Conservation (phyloP, 2,329 filamentous ascomycete genomes). For the Whalleya microplaca region DNA sequence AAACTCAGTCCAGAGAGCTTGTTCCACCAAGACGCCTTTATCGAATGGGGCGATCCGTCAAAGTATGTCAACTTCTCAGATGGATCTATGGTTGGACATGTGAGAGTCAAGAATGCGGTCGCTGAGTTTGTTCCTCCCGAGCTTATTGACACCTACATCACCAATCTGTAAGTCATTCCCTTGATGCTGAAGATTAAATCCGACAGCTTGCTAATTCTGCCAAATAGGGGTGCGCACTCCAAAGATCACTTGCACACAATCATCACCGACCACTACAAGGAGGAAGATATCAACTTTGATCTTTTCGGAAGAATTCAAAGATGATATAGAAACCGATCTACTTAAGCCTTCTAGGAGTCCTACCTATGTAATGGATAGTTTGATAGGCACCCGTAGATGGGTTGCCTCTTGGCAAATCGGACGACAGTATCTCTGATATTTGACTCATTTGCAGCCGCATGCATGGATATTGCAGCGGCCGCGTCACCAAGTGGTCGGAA, state of each 20-base stretch:
- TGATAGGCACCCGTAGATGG: not conserved
- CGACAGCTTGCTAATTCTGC: conserved; percentile 14
- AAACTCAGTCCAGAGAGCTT: conserved; percentile 91
- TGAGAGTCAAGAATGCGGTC: conserved; percentile 77
- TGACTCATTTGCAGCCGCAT: conserved; percentile 19
- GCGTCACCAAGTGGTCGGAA: conserved; percentile 20
- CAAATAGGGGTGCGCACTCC: conserved; percentile 38
- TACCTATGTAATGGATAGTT: not conserved
- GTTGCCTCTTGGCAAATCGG: not conserved
- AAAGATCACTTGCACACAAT: conserved; percentile 74
- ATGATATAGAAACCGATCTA: conserved; percentile 16
- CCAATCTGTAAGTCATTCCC: conserved; percentile 69
- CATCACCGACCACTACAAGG: conserved; percentile 75
- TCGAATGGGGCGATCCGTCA: conserved; percentile 84
- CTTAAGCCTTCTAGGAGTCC: not conserved
- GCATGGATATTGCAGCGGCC: conserved; percentile 13
- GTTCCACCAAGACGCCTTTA: conserved; percentile 77
- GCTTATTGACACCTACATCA: conserved; percentile 80
- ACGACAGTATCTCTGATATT: not conserved
- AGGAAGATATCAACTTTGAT: conserved; percentile 70
- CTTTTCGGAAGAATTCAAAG: conserved; percentile 44
- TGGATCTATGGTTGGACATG: conserved; percentile 75
- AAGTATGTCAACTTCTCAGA: conserved; percentile 79
- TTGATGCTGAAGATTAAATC: not conserved
- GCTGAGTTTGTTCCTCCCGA: conserved; percentile 83